A percentile compares a stretch with the other conserved stretches of the same genome.
These are phyloP conservation scores for Backusella parvicylindrica DNA, from an alignment of 192 early-diverging fungal species.

Conservation along the genomic window DNA sequence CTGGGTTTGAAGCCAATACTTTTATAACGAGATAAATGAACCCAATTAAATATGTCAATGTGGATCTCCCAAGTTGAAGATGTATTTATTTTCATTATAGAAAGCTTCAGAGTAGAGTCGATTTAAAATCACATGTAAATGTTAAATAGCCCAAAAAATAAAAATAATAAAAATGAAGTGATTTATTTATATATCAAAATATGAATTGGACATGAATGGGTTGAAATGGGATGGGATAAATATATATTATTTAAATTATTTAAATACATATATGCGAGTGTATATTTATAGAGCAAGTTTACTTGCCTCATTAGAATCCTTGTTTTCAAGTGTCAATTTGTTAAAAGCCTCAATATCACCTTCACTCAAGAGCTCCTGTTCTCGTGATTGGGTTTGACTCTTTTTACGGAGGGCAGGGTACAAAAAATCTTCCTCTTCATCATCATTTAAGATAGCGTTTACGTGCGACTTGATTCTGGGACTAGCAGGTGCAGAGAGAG, in stretches of 20 bases:
- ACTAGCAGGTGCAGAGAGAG: constrained; percentile 81
- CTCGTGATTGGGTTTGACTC: constrained; percentile 13
- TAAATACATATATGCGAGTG: background rate
- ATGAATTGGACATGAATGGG: background rate
- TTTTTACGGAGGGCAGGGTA: constrained; percentile 33
- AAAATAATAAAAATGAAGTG: background rate
- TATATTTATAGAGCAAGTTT: constrained; percentile 2
- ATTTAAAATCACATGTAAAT: no score
- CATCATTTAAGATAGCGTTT: constrained; percentile 16
- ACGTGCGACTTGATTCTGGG: constrained; percentile 52
- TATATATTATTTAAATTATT: background rate
- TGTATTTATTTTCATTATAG: background rate
- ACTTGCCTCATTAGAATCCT: constrained; percentile 18
- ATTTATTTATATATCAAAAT: background rate
- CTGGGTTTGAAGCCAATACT: background rate
- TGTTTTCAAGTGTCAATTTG: constrained; percentile 30
- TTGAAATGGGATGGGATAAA: background rate
- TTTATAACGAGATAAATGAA: background rate
- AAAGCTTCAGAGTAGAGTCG: no score
- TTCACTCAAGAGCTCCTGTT: constrained; percentile 37
- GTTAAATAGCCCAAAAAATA: no score
- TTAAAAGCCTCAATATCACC: constrained; percentile 38
- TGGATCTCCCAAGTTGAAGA: background rate
- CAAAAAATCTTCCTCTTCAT: constrained; percentile 39
- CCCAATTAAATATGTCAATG: background rate